phyloP scores from a whole-genome alignment of 305 asterid species.

The Ajuga reptans region DNA sequence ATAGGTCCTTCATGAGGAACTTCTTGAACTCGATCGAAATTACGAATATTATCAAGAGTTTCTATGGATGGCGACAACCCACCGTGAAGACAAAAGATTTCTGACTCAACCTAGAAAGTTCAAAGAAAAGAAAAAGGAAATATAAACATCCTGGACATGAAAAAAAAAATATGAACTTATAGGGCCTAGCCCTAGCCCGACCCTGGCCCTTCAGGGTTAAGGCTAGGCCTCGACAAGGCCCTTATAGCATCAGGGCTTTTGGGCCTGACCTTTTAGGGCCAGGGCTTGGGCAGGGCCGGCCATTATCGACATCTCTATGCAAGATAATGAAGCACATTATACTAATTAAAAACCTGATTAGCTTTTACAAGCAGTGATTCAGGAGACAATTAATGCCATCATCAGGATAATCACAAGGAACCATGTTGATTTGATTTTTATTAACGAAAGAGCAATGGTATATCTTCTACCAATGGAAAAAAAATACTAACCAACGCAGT shows the following conservation, averaged over 20 bases:
- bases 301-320: too few relatives aligned
- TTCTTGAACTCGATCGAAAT: conserved; percentile 63
- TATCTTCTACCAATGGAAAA: background rate
- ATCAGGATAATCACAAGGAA: background rate
- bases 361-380: background rate
- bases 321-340: background rate
- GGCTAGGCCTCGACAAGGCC: too few relatives aligned
- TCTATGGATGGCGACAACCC: conserved; percentile 60
- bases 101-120: conserved; percentile 47
- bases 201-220: too few relatives aligned
- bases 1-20: conserved; percentile 72
- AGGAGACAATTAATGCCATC: background rate
- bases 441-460: background rate
- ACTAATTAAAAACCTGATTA: background rate
- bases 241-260: too few relatives aligned
- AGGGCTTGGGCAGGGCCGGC: too few relatives aligned
- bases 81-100: conserved; percentile 61
- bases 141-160: conserved; percentile 38
- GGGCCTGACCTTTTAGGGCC: too few relatives aligned
- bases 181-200: too few relatives aligned
- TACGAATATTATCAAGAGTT: conserved; percentile 52
- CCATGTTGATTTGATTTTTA: background rate
- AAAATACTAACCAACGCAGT: conserved; percentile 61
- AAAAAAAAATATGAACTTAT: too few relatives aligned
- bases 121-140: background rate